Base-by-base conservation (phyloP, 208 protist species). In the Angomonas deanei region DNA sequence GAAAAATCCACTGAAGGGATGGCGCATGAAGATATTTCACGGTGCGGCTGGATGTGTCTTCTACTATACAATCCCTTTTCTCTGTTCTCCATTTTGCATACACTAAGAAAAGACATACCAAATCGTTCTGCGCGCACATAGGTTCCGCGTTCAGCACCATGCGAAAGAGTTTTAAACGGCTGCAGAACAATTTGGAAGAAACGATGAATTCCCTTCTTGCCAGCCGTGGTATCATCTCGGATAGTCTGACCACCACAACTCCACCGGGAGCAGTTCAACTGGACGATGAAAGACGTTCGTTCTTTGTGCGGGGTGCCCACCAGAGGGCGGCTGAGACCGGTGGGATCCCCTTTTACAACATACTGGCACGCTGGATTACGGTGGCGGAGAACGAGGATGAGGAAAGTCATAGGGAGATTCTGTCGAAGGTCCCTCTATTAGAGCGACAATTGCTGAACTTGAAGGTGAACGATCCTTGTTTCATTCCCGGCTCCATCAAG, bases 401-500 rank as follows among this genome's bases (percentile, higher is more conserved):
- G 15, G 24, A 47, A n/a, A 28, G 66, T 56, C 23, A 55, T 2
- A 52, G 64, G 19, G 23, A 39, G 2, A 23, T 67, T 17, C 56
- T 66, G 1, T n/a, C 62, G 4, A 28, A 27, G 38, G 64, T 75
- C 19, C 65, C 59, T 15, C 64, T 50, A 34, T 54, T 54, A 19
- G 76, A 87, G 46, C 21, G 48, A n/a, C 73, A 74, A n/a, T 34
- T 87, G 58, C 74, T 87, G 3, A 87, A 87, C 49, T 31, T 42
- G 19, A 77, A 83, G 34, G 56, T 70, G 0, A 69, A 78, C 6
- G 70, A 81, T 30, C 50, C 19, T 4, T 32, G 5, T 6, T 56
- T 56, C 15, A 28, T 31, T 10, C 3, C 4, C 11, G 50, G 23
- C 28, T 32, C 3, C n/a, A 56, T 56, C 8, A 56, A 56, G 24